Conservation (phyloP, 1,139 yeast species). For the Entelexis paramagnoliae region DNA sequence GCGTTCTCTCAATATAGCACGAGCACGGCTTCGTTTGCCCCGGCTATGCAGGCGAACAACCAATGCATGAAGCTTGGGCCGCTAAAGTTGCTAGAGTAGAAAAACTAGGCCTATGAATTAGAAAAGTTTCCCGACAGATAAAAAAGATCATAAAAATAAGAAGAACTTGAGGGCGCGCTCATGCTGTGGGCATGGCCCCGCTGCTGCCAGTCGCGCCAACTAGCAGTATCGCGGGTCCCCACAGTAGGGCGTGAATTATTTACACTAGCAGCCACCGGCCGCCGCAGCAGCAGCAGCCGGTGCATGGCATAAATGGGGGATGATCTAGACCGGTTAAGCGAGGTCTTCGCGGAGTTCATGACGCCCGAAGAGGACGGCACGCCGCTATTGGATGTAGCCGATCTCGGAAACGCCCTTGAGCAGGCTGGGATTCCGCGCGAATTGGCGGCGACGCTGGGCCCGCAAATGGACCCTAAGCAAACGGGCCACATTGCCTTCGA, state of each 20-base stretch:
- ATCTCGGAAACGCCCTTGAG: constrained; percentile 25
- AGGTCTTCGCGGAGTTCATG: constrained; percentile 29
- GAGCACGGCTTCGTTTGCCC: background rate
- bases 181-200: too few relatives aligned
- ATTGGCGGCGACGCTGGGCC: constrained; percentile 13
- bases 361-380: constrained; percentile 25
- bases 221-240: background rate
- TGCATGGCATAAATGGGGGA: background rate
- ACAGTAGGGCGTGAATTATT: too few relatives aligned
- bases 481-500: constrained; percentile 28
- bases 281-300: background rate
- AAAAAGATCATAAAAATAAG: too few relatives aligned
- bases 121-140: too few relatives aligned
- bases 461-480: constrained; percentile 24
- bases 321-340: constrained; percentile 11
- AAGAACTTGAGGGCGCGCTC: too few relatives aligned
- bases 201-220: too few relatives aligned
- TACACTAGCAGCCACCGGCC: too few relatives aligned
- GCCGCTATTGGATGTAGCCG: constrained; percentile 21
- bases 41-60: too few relatives aligned
- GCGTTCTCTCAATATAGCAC: constrained; percentile 6
- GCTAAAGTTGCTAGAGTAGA: too few relatives aligned
- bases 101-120: too few relatives aligned
- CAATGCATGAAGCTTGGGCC: too few relatives aligned
- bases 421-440: constrained; percentile 24